Base-by-base conservation (phyloP, 441 rosid species). In the Brassica hybrid region DNA sequence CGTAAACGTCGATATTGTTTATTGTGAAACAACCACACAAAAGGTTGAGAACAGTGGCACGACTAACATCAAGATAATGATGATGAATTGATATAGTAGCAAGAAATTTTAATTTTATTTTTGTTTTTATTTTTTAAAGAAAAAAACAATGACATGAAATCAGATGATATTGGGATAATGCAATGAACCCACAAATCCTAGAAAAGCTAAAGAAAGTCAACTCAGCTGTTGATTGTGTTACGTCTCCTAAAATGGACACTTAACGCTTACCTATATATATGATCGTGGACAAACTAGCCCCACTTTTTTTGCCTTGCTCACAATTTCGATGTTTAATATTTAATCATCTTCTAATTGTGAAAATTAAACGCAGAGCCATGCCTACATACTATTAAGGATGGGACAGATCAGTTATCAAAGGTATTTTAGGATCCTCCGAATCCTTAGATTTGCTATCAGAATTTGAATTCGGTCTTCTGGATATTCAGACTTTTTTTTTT, bases 121-220 rank as follows among this genome's bases (percentile, higher is more conserved):
- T 23, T 23, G 27, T 23, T 23, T 23, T 23, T 48, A 43, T 43
- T 38, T 38, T 38, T 38, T 30, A 30, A 30, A 30, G 6, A 34
- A 34, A 2, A 34, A 10, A 34, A 34, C 9, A 34, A 34, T 43
- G 65, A 69, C 27, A 67, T 60, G 36, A 54, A 56, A 64, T 32
- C 50, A 71, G 19, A 41, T n/a, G 76, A 21, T 78, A 78, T 73
- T 78, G 77, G 81, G 74, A 50, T 25, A 67, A 73, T 50, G 57
- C 65, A 60, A 38, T 78, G 81, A 72, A 78, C 69, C 74, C 81
- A 78, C 81, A 67, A 72, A 60, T 73, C 81, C 69, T 67, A 66
- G 58, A 72, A 67, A 45, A 32, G 19, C 48, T 67, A 45, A 60
- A 66, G 21, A 43, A 67, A 67, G 74, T 78, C 77, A 73, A 67